Evolutionary conservation across 2,329 filamentous ascomycete species (phyloP).

Genomic region (Monosporascus sp.): DNA sequence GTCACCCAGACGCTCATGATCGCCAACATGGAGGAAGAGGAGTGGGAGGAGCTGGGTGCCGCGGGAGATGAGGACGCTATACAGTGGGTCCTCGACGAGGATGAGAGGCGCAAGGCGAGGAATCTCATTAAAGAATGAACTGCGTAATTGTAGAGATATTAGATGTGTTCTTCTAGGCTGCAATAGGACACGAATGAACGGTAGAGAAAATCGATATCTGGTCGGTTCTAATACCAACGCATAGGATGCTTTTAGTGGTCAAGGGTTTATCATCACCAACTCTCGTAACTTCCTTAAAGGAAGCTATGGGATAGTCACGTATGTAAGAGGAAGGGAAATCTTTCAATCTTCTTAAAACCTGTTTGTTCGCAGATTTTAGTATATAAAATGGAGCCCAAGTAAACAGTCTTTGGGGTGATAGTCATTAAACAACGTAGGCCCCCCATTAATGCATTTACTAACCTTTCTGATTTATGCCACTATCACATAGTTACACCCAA

Average conservation of each 20-base stretch:
- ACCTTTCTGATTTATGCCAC: background rate
- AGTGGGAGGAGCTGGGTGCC: slow-evolving; percentile 62
- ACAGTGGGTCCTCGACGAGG: slow-evolving; percentile 53
- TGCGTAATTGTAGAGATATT: background rate
- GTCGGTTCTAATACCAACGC: background rate
- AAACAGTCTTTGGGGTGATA: no score
- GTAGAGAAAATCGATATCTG: background rate
- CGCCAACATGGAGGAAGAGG: slow-evolving; percentile 76
- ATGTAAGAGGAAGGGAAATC: no score
- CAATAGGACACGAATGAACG: background rate
- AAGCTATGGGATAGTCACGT: background rate
- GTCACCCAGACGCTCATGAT: slow-evolving; percentile 67
- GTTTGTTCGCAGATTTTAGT: no score
- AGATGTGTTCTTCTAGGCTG: background rate
- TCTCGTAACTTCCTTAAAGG: no score
- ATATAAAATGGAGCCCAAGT: no score
- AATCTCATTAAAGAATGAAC: slow-evolving; percentile 43
- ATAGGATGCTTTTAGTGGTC: background rate
- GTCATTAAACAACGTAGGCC: no score
- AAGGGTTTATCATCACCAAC: no score
- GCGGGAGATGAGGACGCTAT: slow-evolving; percentile 50
- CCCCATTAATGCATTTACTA: background rate
- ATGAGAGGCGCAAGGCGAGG: slow-evolving; percentile 60
- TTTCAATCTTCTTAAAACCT: no score
- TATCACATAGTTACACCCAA: background rate